Evolutionary conservation across 2,329 filamentous ascomycete genomes (phyloP).

Genomic region (Paraphaeosphaeria minitans): DNA sequence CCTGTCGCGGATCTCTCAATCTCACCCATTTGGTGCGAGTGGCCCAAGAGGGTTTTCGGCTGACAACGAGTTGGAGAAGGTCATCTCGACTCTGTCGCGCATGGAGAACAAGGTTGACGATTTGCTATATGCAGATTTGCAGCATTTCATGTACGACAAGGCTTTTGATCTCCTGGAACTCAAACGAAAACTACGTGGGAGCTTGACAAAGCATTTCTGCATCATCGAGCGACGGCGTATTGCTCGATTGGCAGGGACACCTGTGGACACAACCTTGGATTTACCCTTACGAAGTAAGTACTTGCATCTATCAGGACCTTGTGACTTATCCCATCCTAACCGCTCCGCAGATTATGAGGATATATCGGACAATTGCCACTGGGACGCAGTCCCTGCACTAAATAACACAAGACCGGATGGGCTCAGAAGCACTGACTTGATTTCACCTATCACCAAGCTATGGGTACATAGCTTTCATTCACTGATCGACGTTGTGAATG

Average conservation of each 20-base stretch:
- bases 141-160: slow-evolving; percentile 37
- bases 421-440: slow-evolving; percentile 7
- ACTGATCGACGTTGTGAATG: slow-evolving; percentile 19
- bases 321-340: slow-evolving; percentile 6
- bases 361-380: slow-evolving; percentile 37
- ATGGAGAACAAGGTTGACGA: slow-evolving; percentile 36
- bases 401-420: slow-evolving; percentile 13
- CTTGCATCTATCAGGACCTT: slow-evolving; percentile 3
- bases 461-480: slow-evolving; percentile 18
- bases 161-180: slow-evolving; percentile 31
- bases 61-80: slow-evolving; percentile 35
- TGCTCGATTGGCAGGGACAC: slow-evolving; percentile 35
- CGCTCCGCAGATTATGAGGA: slow-evolving; percentile 23
- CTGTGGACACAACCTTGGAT: slow-evolving; percentile 24
- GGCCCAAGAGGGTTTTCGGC: slow-evolving; percentile 34
- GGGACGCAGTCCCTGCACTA: slow-evolving; percentile 30
- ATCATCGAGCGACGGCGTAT: slow-evolving; percentile 39
- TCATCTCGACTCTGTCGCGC: slow-evolving; percentile 33
- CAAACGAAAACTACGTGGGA: slow-evolving; percentile 31
- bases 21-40: slow-evolving; percentile 40
- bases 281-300: slow-evolving; percentile 26
- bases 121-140: slow-evolving; percentile 32
- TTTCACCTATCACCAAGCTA: neutral
- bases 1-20: slow-evolving; percentile 38
- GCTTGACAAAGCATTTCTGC: slow-evolving; percentile 40